Base-by-base conservation (phyloP, 345 rosid species). In the Nasturtium officinale region DNA sequence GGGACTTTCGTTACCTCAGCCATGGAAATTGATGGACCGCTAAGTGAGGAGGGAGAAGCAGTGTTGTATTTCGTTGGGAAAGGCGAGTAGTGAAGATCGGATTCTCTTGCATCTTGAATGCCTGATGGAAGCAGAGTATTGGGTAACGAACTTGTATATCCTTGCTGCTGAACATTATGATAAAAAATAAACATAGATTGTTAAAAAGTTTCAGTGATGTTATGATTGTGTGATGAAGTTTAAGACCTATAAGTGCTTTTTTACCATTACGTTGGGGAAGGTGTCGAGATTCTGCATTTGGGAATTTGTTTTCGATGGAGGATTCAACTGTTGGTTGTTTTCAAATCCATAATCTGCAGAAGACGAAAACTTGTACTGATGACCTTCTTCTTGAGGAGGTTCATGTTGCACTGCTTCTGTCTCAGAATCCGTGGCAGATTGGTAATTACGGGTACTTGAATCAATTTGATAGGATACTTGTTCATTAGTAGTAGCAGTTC, bases 81-180 rank as follows among this genome's bases (percentile, higher is more conserved):
- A 8, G 96, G 93, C 25, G 90, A 88, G 77, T 91, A 91, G 65
- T 88, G 84, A 51, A 87, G 84, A 77, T 95, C 89, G 17, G 84
- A 75, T 75, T 91, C 97, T 81, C 96, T 83, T 48, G 80, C 86
- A 29, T 82, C 79, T 75, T 83, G 96, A 70, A 81, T 83, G 73
- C 78, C 78, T 63, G 97, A 84, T 28, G 86, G 80, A 81, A 90
- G 53, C 75, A 87, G 79, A 28, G 84, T 76, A 77, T 83, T 85
- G 30, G 96, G 90, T 76, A 90, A 71, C 9, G 96, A 82, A 82
- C 83, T 87, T 53, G 93, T 74, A 73, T 90, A 87, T 7, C 81
- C 88, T 80, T 87, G 91, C 86, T 76, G 87, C 71, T 75, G 62
- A 40, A 80, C 73, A 12, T 13, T 43, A 72, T 38, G 37, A 68